Percentiles rank a stretch among this genome's conserved stretches.
phyloP scores from a whole-genome alignment of 176 grass and related monocot species.

The Bothriochloa decipiens region DNA sequence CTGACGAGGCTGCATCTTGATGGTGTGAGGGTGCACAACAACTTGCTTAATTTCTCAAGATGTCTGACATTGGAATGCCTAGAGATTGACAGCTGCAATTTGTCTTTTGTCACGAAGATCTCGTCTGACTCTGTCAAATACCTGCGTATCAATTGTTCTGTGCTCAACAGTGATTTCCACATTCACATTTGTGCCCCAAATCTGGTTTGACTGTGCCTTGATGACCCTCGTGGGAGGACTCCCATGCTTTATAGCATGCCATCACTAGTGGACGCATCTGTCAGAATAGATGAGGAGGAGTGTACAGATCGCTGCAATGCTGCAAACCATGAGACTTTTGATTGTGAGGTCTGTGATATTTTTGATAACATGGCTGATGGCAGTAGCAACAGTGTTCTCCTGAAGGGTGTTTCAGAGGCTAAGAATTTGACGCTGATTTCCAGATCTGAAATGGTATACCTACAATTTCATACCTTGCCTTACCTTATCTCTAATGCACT shows the following conservation, averaged over 20 bases:
- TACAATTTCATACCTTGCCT: background rate
- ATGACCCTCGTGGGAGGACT: background rate
- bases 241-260: constrained; percentile 11
- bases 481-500: background rate
- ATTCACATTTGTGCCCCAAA: background rate
- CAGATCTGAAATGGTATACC: background rate
- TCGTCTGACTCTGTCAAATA: background rate
- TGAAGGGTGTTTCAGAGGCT: background rate
- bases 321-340: background rate
- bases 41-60: background rate
- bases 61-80: constrained; percentile 20
- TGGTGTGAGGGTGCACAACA: background rate
- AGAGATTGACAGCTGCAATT: background rate
- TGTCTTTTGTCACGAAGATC: background rate
- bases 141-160: background rate
- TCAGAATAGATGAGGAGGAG: background rate
- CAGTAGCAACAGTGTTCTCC: background rate
- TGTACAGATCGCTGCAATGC: background rate
- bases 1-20: background rate
- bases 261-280: background rate
- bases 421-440: background rate
- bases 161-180: background rate
- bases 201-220: background rate
- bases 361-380: background rate
- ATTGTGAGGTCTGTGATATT: background rate